Evolutionary conservation across 805 yeast genomes (phyloP).

Genomic region (Starmera dryadoides): DNA sequence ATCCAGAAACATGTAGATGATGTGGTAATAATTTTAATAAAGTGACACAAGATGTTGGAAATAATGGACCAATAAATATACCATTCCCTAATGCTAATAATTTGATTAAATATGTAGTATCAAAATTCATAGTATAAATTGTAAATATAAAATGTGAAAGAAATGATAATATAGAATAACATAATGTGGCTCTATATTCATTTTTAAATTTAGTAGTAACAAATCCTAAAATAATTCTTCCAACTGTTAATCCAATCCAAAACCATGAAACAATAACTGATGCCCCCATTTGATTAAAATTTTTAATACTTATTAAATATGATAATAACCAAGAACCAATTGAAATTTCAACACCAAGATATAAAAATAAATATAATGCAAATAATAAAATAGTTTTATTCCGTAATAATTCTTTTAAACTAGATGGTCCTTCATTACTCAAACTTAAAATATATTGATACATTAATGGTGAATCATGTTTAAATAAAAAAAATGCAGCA

Average conservation of each 20-base stretch:
- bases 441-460: conserved; percentile 12
- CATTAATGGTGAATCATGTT: conserved; percentile 31
- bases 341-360: conserved; percentile 64
- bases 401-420: conserved; percentile 14
- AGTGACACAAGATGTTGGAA: conserved; percentile 65
- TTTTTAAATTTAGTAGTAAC: conserved; percentile 39
- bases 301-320: conserved; percentile 47
- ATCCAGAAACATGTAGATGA: conserved; percentile 52
- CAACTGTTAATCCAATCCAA: conserved; percentile 66
- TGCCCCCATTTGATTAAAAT: conserved; percentile 36
- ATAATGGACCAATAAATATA: conserved; percentile 58
- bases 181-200: conserved; percentile 32
- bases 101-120: conserved; percentile 29
- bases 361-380: conserved; percentile 48
- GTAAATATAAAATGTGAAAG: conserved; percentile 18
- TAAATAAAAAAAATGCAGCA: conserved; percentile 35
- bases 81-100: conserved; percentile 46
- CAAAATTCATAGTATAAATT: conserved; percentile 24
- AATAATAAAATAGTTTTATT: conserved; percentile 36
- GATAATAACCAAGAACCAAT: conserved; percentile 70
- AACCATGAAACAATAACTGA: conserved; percentile 64
- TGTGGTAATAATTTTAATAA: conserved; percentile 57
- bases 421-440: conserved; percentile 10
- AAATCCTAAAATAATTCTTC: conserved; percentile 52
- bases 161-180: conserved; percentile 28